Evolutionary conservation across 768 basidiomycete genomes (phyloP).

Genomic region (Agaricus bisporus): DNA sequence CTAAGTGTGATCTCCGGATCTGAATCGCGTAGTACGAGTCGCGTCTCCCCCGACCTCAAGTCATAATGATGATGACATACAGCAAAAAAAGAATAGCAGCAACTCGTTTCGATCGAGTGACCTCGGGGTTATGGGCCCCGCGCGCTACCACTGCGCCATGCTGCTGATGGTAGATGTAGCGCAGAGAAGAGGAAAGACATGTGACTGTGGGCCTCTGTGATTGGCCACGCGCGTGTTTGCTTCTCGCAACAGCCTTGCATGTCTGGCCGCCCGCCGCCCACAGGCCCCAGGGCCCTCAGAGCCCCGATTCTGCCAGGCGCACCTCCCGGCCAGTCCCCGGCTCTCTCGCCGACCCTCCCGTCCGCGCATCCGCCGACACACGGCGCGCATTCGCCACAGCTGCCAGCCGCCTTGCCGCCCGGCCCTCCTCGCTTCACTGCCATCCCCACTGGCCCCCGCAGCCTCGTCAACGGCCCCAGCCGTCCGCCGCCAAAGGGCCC

Average conservation of each 20-base stretch:
- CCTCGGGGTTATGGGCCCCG: constrained; percentile 60
- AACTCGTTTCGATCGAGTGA: constrained; percentile 62
- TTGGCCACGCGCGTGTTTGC: not conserved
- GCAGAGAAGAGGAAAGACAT: not conserved
- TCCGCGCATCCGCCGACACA: constrained; percentile 18
- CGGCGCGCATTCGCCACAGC: constrained; percentile 13
- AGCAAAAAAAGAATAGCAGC: constrained; percentile 35
- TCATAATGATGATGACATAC: too few relatives aligned
- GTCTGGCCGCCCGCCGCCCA: constrained; percentile 77
- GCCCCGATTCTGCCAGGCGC: constrained; percentile 36
- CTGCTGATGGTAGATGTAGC: constrained; percentile 25
- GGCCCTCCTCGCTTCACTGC: too few relatives aligned
- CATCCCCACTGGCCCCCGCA: constrained; percentile 58
- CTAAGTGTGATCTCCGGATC: too few relatives aligned
- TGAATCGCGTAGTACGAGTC: too few relatives aligned
- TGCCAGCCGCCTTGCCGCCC: too few relatives aligned
- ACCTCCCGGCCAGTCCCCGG: constrained; percentile 12
- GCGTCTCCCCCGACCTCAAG: too few relatives aligned
- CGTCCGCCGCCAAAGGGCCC: constrained; percentile 25
- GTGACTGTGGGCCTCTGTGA: not conserved
- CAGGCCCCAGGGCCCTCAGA: constrained; percentile 64
- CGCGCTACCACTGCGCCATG: constrained; percentile 56
- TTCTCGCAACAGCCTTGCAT: constrained; percentile 26
- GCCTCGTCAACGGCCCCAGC: constrained; percentile 38
- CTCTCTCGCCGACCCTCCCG: constrained; percentile 20